Base-by-base conservation (phyloP, 352 stramenopile species). In the Pythium coloratum region DNA sequence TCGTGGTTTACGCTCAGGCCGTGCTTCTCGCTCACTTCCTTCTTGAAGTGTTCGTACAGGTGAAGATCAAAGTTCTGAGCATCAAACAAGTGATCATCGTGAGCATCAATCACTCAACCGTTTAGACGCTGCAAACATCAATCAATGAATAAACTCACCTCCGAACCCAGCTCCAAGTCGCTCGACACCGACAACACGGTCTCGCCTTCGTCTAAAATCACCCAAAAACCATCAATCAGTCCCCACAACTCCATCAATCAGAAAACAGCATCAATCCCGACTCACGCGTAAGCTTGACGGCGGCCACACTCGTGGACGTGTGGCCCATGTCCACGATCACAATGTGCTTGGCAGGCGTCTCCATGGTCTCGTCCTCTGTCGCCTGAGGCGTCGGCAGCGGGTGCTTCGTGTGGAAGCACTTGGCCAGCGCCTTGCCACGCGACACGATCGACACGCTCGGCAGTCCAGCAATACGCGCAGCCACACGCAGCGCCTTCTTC, bases 301-400 rank as follows among this genome's bases (percentile, higher is more conserved):
- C 71, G 16, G 86, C 76, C 24, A 91, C 75, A 50, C 79, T 89
- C 10, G 90, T 95, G 54, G 69, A 91, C 28, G 78, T 88, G 69
- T 94, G 82, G 47, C 91, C 91, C 69, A 97, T 89, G 71, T 97
- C 91, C 9, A 97, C 75, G 66, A 97, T 90, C 55, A 88, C 71
- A 65, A 97, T 92, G 66, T 85, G 76, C 68, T 85, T 84, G n/a
- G 55, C 57, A 26, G 77, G 51, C 9, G 94, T 61, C 2, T 81
- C 77, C 70, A 63, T 69, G n/a, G 14, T 24, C 20, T 66, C 51
- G 6, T 33, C 20, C 40, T 44, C 47, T 2, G 38, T 44, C 30
- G 6, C 18, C 34, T 42, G 36, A 0, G 54, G 49, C 26, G 58
- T 56, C 32, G 78, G 46, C 20, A 96, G 62, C 3, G 88, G 84